A percentile compares a stretch with the other conserved stretches of the same genome.
Conservation (phyloP, 2,329 filamentous ascomycete genomes). For the Aspergillus puulaauensis region DNA sequence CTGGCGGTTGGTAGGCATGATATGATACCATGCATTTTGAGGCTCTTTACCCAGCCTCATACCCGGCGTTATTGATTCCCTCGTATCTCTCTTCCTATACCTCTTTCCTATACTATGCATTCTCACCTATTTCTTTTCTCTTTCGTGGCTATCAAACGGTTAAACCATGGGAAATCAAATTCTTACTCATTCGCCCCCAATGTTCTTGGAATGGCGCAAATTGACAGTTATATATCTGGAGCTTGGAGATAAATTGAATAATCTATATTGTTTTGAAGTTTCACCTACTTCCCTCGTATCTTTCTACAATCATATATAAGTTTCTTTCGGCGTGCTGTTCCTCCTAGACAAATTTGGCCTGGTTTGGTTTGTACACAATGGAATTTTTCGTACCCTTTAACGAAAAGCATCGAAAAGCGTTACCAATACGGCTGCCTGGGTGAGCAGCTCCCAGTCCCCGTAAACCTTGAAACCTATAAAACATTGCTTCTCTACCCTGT, state of each 20-base stretch:
- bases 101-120: not conserved
- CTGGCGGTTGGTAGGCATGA: not conserved
- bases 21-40: not conserved
- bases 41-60: not conserved
- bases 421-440: no score
- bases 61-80: not conserved
- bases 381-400: no score
- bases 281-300: not conserved
- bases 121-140: not conserved
- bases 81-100: not conserved
- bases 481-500: no score
- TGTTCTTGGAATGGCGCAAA: not conserved
- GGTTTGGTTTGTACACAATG: no score
- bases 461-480: no score
- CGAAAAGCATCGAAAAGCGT: no score
- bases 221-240: not conserved
- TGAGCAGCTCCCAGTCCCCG: no score
- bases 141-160: not conserved
- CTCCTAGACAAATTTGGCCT: no score
- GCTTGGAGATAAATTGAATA: not conserved
- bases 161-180: not conserved
- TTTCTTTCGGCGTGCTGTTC: no score
- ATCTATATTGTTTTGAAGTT: not conserved
- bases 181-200: not conserved
- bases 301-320: not conserved